Evolutionary conservation across 139 green algal genomes (phyloP), one percentile per base, ranked within the genome.

Genomic region (Chlamydomonas eustigma): DNA sequence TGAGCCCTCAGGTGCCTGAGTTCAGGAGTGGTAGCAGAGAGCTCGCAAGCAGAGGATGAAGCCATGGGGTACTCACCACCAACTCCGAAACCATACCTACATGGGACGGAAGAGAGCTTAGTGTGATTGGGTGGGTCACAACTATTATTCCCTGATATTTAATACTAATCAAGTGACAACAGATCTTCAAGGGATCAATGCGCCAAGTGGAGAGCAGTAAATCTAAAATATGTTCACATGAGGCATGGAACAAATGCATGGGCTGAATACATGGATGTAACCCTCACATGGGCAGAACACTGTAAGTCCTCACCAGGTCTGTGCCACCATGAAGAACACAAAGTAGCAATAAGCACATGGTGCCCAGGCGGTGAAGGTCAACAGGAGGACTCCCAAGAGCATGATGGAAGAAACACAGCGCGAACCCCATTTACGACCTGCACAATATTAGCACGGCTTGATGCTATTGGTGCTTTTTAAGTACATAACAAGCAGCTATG

Each of bases 1-100:
- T 81, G 38, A 37, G 83, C 75, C 52, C 83, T 36, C 4, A 75
- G 66, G 34, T 87, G 38, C 52, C 79, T 63, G 51, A 93, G 83
- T 12, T 76, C 64, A 6, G 69, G 52, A 39, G 75, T 83, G 12
- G 77, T 74, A 76, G 93, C 85, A 37, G 87, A 84, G 37, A 90
- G 85, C 86, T 95, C 91, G 69, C 85, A 84, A 37, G 91, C 91
- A 31, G 87, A 93, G 31, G 75, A 79, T 25, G 88, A 88, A 28
- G 91, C 91, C 70, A 94, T 85, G 6, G 91, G 91, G 80, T 95
- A 95, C 75, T 95, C 83, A 22, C 83, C 79, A 63, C 83, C 83
- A 69, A 88, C 83, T 65, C 83, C 83, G 75, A 88, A 85, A 28
- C 83, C 83, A 28, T 85, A 88, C 79, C 79, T 84, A 69, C 31